Evolutionary conservation across 441 rosid species (phyloP), one percentile per base, ranked within the genome.

Genomic region (Francoa sonchifolia): DNA sequence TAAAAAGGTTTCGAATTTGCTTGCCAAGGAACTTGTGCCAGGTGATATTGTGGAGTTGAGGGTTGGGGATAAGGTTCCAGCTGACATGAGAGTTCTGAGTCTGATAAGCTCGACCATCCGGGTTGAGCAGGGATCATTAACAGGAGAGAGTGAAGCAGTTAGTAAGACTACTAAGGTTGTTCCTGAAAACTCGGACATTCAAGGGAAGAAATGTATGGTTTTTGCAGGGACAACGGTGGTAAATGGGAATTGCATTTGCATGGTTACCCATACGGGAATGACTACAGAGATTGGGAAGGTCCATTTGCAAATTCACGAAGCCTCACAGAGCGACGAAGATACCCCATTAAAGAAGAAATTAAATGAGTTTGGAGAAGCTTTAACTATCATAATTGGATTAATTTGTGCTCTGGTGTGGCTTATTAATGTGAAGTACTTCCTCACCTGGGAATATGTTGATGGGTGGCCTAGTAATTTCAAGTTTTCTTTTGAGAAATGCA

Each of bases 41-140:
- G 92, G 96, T 7, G 96, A 87, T 50, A 74, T 87, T 57, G 90
- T 83, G 51, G 96, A 79, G 58, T 43, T 83, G 40, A 65, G 70
- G 52, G 95, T 83, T 52, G 97, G 95, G 25, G 97, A 87, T 60
- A 87, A 87, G 66, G 84, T 76, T 11, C 92, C 95, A 39, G 92
- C 96, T 0, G 94, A 87, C 74, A 80, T 82, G 96, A 67, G 90
- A 19, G 70, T 78, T 11, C 33, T 82, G 63, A 56, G 61, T 41
- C 64, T 87, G 63, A 67, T 76, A 57, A 82, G 96, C 72, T 87
- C 96, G 1, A 83, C 94, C 0, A 29, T 77, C 21, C 72, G 92
- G 52, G 47, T 79, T 40, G 95, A 83, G 65, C 93, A 87, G 39
- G 97, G 97, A 17, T 88, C 97, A 1, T 68, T 88, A 55, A 88